Evolutionary conservation across 139 green algal species (phyloP), one percentile per base, ranked within the genome.

Genomic region (Pedinophyceae sp.): DNA sequence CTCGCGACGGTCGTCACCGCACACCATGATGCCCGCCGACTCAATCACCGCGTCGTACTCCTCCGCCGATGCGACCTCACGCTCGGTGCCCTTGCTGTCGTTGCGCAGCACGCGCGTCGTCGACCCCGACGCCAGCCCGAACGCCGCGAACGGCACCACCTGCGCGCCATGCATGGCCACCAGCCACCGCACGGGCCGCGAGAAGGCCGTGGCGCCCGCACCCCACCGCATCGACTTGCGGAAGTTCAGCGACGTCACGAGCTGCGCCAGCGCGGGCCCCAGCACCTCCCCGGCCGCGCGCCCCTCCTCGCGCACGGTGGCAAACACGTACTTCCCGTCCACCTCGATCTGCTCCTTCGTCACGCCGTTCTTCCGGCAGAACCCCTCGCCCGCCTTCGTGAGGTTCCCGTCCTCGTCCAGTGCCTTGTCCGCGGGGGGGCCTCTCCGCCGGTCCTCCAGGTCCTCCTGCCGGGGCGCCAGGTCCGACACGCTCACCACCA

Each of bases 181-280:
- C 52, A 98, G 70, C 90, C 87, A 98, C 34, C 91, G 73, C 64
- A 98, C 43, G 0, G 91, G 91, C 1, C 91, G 76, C 27, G 68
- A 85, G 76, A 86, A 98, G 3, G 79, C 61, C 3, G 64, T 48
- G 17, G 69, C 69, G 22, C 59, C 62, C 2, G 64, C 57, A 10
- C 54, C 61, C 91, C 91, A 98, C 6, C 83, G 73, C 91, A 98
- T 98, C 52, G 53, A 84, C 60, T 89, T 93, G 27, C 71, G 78
- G 66, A 97, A 97, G 22, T 56, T 66, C 0, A 98, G 54, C 13
- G 25, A 47, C 1, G 41, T 55, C 19, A 96, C 34, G 30, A 97
- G 49, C 1, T 27, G 54, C 0, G 82, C 78, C 38, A 97, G 75
- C 67, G 82, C 74, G 25, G 77, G 72, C 1, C 58, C 55, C 45